Percentiles rank a stretch among this genome's conserved stretches.
phyloP scores from a whole-genome alignment of 495 filamentous ascomycete species.

The Penicillium antarcticum region DNA sequence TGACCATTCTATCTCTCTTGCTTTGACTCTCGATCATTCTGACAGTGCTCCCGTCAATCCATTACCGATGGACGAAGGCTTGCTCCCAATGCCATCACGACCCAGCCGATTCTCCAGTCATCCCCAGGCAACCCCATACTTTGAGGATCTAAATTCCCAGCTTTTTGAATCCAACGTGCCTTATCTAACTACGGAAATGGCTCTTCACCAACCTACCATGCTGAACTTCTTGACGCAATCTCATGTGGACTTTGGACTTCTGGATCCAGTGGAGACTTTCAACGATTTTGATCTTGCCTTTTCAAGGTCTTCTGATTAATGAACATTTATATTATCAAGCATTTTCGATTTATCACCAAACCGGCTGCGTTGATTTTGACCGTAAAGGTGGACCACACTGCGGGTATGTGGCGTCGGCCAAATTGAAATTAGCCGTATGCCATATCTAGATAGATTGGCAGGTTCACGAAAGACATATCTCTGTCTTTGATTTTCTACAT shows the following conservation, averaged over 20 bases:
- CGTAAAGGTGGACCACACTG: background rate
- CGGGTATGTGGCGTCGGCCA: constrained; percentile 3
- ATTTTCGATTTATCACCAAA: background rate
- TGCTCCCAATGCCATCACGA: background rate
- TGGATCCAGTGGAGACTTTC: constrained; percentile 28
- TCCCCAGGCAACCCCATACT: background rate
- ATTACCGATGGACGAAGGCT: background rate
- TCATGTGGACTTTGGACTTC: constrained; percentile 24
- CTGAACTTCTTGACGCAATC: constrained; percentile 34
- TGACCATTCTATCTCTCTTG: background rate
- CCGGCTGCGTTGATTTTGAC: background rate
- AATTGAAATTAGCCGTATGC: constrained; percentile 9
- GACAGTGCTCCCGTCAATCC: background rate
- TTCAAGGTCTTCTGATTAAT: background rate
- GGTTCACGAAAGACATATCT: background rate
- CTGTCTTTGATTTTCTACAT: background rate
- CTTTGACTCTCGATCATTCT: background rate
- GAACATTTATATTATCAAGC: background rate
- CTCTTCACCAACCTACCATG: constrained; percentile 35
- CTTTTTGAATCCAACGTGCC: background rate
- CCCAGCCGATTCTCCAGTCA: background rate
- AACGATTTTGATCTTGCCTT: constrained; percentile 15
- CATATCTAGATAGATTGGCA: background rate
- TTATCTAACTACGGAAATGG: constrained; percentile 32
- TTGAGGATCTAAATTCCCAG: background rate